Percentiles rank a stretch among this genome's conserved stretches.
Conservation (phyloP, 768 basidiomycete species). For the Phylloporus sp. region DNA sequence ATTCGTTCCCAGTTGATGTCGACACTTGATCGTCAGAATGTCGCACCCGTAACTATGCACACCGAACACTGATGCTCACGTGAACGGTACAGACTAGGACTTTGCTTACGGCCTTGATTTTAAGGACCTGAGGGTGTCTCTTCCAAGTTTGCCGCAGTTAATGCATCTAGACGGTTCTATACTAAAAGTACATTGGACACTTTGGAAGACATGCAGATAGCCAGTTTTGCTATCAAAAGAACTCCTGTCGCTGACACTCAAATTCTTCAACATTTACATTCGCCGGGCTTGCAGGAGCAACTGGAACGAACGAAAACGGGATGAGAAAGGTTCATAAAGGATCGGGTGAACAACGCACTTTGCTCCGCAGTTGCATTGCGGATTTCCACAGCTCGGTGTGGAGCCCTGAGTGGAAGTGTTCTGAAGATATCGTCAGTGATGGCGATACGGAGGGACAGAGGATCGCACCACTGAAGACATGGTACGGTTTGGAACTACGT, state of each 20-base stretch:
- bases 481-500: neutral
- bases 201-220: no score
- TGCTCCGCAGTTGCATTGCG: conserved; percentile 13
- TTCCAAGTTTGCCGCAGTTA: no score
- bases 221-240: neutral
- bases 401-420: conserved; percentile 2
- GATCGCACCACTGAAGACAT: conserved; percentile 9
- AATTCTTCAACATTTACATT: conserved; percentile 10
- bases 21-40: no score
- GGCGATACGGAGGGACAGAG: neutral
- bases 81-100: no score
- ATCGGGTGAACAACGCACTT: conserved; percentile 3
- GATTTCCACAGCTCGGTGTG: conserved; percentile 17
- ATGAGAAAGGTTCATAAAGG: neutral
- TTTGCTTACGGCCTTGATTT: no score
- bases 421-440: neutral
- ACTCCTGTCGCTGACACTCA: neutral
- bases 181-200: no score
- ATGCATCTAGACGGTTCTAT: no score
- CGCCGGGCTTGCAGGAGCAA: conserved; percentile 12
- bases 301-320: neutral
- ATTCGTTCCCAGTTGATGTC: no score
- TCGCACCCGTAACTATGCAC: no score
- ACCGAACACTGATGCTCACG: no score
- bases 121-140: no score